These are phyloP conservation scores for Trichosporon inkin DNA, from an alignment of 1,284 basidiomycete species.

Conservation along the genomic window DNA sequence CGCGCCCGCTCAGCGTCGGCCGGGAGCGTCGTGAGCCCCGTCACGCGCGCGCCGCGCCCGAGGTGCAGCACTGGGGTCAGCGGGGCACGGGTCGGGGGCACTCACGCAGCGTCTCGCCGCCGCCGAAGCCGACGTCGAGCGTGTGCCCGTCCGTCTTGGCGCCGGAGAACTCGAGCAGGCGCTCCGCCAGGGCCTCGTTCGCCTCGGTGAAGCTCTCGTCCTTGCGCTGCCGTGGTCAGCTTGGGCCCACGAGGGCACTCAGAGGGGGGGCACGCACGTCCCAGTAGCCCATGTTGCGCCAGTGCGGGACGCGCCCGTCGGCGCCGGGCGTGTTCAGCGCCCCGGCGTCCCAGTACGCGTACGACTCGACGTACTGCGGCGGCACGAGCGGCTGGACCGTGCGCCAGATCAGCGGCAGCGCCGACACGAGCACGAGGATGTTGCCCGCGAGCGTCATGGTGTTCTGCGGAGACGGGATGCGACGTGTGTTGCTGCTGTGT, in stretches of 20 bases:
- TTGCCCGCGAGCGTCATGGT: constrained; percentile 15
- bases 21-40: constrained; percentile 61
- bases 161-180: constrained; percentile 54
- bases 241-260: not conserved
- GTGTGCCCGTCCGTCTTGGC: constrained; percentile 52
- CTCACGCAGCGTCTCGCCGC: constrained; percentile 62
- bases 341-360: constrained; percentile 33
- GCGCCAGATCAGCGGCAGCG: constrained; percentile 33
- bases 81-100: constrained; percentile 22
- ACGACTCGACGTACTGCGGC: constrained; percentile 32
- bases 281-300: constrained; percentile 49
- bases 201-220: constrained; percentile 57
- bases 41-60: constrained; percentile 50
- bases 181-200: constrained; percentile 60
- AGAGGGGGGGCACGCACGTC: constrained; percentile 1
- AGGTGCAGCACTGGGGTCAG: constrained; percentile 51
- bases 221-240: constrained; percentile 5
- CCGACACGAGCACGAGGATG: constrained; percentile 23
- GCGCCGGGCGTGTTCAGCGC: constrained; percentile 26
- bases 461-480: not conserved
- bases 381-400: constrained; percentile 28
- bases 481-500: no score
- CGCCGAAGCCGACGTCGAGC: constrained; percentile 67
- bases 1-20: constrained; percentile 56
- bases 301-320: constrained; percentile 22